Base-by-base conservation (phyloP, 768 basidiomycete species). In the Mycena rebaudengoi region DNA sequence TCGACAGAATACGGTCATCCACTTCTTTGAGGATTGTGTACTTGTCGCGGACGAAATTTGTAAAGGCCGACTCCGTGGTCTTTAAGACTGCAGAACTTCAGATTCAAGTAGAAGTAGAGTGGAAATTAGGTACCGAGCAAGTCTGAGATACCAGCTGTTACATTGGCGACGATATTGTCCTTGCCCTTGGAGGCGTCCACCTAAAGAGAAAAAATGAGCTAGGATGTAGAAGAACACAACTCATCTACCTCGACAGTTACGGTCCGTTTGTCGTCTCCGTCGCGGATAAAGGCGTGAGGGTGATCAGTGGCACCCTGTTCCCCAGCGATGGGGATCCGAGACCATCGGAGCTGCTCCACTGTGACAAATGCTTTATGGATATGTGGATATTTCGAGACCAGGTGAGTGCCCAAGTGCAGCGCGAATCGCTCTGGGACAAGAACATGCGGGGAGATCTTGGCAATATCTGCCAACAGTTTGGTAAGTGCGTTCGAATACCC, bases 391-490 rank as follows among this genome's bases (percentile, higher is more conserved):
- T 88, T 91, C 20, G 87, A 87, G 25, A 96, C 88, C 40, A 98
- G 81, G 78, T 95, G 91, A 0, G 90, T 86, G 1, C 86, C 96
- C 11, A 99, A 81, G 69, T 99, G 94, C 10, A 97, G 81, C 0
- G 92, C 96, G 71, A 98, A 98, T 50, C 86, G 83, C 70, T 96
- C 94, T 0, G 95, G 90, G 41, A 83, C 81, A 45, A 98, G 86
- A 60, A 98, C 85, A 70, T 98, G 85, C 4, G 95, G 94, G 0
- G 96, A 97, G 13, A 88, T 85, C 77, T 98, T 99, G 26, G 96
- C 94, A 20, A 96, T 78, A 68, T 91, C 92, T 93, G 57, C 13
- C 52, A 21, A n/a, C n/a, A n/a, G n/a, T n/a, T n/a, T n/a, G n/a
- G n/a, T n/a, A n/a, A n/a, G n/a, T n/a, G n/a, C n/a, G n/a, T n/a